Evolutionary conservation across 2,329 filamentous ascomycete species (phyloP).

Genomic region (Pestalotiopsis sp.): DNA sequence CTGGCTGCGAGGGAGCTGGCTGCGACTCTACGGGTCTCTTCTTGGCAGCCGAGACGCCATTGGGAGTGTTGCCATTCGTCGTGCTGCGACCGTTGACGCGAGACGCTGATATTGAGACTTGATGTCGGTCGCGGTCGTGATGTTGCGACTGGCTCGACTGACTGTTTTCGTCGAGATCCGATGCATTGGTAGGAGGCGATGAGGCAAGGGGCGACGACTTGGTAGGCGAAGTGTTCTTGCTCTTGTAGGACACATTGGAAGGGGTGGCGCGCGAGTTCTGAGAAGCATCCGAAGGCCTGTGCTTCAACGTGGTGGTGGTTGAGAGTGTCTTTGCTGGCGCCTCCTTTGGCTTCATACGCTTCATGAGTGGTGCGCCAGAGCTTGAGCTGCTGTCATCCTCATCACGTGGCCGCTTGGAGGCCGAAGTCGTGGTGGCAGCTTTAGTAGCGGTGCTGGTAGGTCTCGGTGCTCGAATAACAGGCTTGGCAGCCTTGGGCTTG

Average conservation of each 20-base stretch:
- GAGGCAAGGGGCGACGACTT: slow-evolving; percentile 69
- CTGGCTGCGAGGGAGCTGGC: slow-evolving; percentile 32
- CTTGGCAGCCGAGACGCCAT: slow-evolving; percentile 31
- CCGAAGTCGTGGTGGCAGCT: slow-evolving; percentile 31
- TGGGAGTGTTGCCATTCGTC: slow-evolving; percentile 19
- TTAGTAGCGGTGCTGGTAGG: slow-evolving; percentile 24
- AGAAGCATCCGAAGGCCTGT: slow-evolving; percentile 51
- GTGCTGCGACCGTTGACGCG: slow-evolving; percentile 18
- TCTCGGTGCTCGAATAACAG: slow-evolving; percentile 30
- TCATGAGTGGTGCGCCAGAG: slow-evolving; percentile 60
- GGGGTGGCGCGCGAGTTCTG: slow-evolving; percentile 48
- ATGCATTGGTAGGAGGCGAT: slow-evolving; percentile 67
- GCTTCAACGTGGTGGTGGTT: slow-evolving; percentile 38
- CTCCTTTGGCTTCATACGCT: slow-evolving; percentile 57
- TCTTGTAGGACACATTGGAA: slow-evolving; percentile 45
- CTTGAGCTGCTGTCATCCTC: slow-evolving; percentile 62
- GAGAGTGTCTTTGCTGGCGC: slow-evolving; percentile 29
- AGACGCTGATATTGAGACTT: background rate
- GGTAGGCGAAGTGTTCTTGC: slow-evolving; percentile 58
- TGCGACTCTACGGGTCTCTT: slow-evolving; percentile 44
- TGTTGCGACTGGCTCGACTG: slow-evolving; percentile 31
- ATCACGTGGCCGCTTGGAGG: slow-evolving; percentile 55
- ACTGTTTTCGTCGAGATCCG: slow-evolving; percentile 56
- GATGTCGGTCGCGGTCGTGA: slow-evolving; percentile 5
- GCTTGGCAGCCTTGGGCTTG: slow-evolving; percentile 37